A percentile compares a stretch with the other conserved stretches of the same genome.
These are phyloP conservation scores for Geoglossum cookeanum DNA, from an alignment of 2,329 filamentous ascomycete genomes.

Conservation along the genomic window DNA sequence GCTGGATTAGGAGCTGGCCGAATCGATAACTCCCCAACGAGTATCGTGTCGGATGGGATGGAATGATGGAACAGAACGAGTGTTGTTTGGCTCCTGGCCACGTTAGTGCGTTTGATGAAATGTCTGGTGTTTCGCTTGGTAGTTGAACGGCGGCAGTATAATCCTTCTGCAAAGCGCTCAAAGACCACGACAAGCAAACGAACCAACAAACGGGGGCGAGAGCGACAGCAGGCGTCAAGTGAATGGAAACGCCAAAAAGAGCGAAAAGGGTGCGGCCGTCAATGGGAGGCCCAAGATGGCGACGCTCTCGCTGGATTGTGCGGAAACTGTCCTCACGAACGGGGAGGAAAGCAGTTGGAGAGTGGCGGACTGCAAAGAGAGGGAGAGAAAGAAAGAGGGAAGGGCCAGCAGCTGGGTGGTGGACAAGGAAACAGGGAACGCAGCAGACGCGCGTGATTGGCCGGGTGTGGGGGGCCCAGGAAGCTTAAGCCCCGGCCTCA, in stretches of 20 bases:
- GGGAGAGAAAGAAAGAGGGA: neutral
- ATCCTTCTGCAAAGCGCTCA: neutral
- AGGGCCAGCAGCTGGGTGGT: neutral
- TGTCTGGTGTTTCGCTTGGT: neutral
- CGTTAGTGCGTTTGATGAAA: neutral
- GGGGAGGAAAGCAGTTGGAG: neutral
- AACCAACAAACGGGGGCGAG: neutral
- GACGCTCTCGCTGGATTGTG: neutral
- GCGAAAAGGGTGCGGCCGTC: neutral
- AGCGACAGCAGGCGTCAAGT: neutral
- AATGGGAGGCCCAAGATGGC: neutral
- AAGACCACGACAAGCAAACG: neutral
- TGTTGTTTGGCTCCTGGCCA: neutral
- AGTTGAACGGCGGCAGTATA: neutral
- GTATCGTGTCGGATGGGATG: neutral
- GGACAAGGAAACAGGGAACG: neutral
- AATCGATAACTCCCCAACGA: neutral
- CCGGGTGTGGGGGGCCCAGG: neutral
- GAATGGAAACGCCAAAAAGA: neutral
- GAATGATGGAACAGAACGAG: neutral
- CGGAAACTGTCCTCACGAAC: neutral
- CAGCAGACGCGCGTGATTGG: neutral
- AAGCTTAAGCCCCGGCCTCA: too few relatives aligned
- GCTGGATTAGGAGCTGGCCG: neutral
- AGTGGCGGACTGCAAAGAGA: neutral